These are phyloP conservation scores for Exophiala sp. DNA, from an alignment of 2,329 filamentous ascomycete species.

Conservation along the genomic window DNA sequence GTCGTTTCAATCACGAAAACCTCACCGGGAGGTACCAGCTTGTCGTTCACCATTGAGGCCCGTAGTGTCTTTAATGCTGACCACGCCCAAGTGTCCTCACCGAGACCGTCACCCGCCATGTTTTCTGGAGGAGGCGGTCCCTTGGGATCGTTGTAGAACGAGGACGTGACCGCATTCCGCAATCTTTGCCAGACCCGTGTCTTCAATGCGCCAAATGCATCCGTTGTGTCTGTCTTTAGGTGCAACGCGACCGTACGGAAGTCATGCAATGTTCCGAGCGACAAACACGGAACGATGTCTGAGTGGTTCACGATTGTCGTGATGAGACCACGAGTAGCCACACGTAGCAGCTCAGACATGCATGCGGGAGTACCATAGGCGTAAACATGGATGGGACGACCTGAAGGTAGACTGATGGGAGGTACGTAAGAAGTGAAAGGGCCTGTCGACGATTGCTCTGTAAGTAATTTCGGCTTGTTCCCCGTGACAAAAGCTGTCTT, in stretches of 20 bases:
- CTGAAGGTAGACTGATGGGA: slow-evolving; percentile 56
- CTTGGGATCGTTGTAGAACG: slow-evolving; percentile 27
- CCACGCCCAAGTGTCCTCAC: slow-evolving; percentile 67
- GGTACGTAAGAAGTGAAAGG: slow-evolving; percentile 31
- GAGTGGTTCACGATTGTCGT: slow-evolving; percentile 71
- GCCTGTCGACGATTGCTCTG: slow-evolving; percentile 27
- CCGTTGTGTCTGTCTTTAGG: slow-evolving; percentile 68
- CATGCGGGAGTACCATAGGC: slow-evolving; percentile 73
- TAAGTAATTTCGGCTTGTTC: slow-evolving; percentile 41
- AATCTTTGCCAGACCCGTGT: slow-evolving; percentile 64
- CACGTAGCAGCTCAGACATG: slow-evolving; percentile 66
- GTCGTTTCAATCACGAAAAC: slow-evolving; percentile 70
- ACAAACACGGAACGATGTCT: slow-evolving; percentile 71
- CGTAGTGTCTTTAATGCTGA: slow-evolving; percentile 64
- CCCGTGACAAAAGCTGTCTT: slow-evolving; percentile 61
- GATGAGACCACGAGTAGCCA: slow-evolving; percentile 68
- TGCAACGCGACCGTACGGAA: slow-evolving; percentile 68
- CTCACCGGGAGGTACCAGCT: slow-evolving; percentile 71
- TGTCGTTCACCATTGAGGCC: slow-evolving; percentile 64
- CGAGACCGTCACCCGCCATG: slow-evolving; percentile 49
- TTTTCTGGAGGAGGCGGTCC: slow-evolving; percentile 41
- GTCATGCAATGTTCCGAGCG: slow-evolving; percentile 70
- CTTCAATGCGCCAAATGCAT: slow-evolving; percentile 64
- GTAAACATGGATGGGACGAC: slow-evolving; percentile 73
- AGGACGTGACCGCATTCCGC: slow-evolving; percentile 46